Percentiles rank a stretch among this genome's conserved stretches.
Conservation (phyloP, 2,329 filamentous ascomycete genomes). For the Cladophialophora chaetospira region DNA sequence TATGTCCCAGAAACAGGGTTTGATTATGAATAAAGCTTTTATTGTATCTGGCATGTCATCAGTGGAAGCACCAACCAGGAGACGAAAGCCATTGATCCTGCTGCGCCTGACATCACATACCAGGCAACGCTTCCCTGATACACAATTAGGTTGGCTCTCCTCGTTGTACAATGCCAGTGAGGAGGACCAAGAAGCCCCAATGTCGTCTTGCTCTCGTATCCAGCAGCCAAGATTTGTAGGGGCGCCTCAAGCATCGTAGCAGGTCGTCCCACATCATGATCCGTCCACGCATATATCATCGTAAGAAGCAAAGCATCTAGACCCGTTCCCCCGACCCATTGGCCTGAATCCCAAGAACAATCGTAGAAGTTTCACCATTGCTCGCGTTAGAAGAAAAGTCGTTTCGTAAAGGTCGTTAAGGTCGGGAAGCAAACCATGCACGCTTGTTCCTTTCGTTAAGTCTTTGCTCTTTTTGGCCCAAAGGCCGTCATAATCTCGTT, state of each 20-base stretch:
- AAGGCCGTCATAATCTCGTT: conserved; percentile 32
- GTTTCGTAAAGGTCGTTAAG: conserved; percentile 33
- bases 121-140: not conserved
- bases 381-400: conserved; percentile 31
- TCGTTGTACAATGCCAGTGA: conserved; percentile 3
- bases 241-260: conserved; percentile 20
- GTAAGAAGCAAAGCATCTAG: conserved; percentile 26
- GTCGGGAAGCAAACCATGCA: conserved; percentile 28
- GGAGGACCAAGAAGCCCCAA: conserved; percentile 7
- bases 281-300: conserved; percentile 31
- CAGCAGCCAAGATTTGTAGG: conserved; percentile 21
- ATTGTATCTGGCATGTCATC: conserved; percentile 31
- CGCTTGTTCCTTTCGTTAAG: conserved; percentile 31
- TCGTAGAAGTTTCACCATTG: conserved; percentile 25
- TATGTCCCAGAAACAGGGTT: no score
- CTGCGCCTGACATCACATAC: conserved; percentile 7
- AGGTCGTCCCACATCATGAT: conserved; percentile 29
- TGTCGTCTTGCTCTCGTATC: conserved; percentile 26
- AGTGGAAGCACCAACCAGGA: conserved; percentile 20
- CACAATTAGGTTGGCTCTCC: conserved; percentile 5
- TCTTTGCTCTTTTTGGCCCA: conserved; percentile 31
- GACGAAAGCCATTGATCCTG: conserved; percentile 19
- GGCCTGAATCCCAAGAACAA: conserved; percentile 13
- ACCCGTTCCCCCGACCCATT: conserved; percentile 15
- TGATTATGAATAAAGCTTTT: conserved; percentile 30